Base-by-base conservation (phyloP, 1,284 basidiomycete species). In the Leccinum fuscescens region DNA sequence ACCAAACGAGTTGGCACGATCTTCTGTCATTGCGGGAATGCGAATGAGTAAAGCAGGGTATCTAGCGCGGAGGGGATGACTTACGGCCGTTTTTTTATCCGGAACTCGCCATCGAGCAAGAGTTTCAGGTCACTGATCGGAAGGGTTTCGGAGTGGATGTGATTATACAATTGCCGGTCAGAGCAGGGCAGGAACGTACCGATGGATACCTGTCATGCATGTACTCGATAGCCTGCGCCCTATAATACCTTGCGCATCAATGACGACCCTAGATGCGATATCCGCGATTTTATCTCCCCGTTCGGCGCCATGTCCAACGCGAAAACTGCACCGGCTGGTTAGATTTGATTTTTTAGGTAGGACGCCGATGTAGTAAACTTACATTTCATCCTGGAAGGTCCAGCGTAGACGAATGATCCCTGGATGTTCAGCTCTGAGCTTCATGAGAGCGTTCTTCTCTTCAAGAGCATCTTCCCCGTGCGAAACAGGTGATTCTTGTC, bases 131-230 rank as follows among this genome's bases (percentile, higher is more conserved):
- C 93, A 37, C 86, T 87, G 58, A 53, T 48, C 20, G 14, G 56
- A 39, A 57, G 27, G 22, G 24, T 17, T 35, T 50, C 29, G 44
- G 33, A 39, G 51, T 39, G 51, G 24, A 27, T 24, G 42, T 55
- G 60, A 48, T 63, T 62, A 62, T 62, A 65, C 56, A 55, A 62
- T 50, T 37, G 4, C 17, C 39, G 57, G 54, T 17, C 48, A 56
- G 60, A 22, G 49, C 35, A 44, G 6, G 49, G 49, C 7, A 46
- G 29, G 52, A 20, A 70, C 78, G 48, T 63, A 88, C 82, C 95
- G 88, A 71, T 98, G 95, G 49, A 96, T 89, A 56, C 67, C 89
- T 89, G 54, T 82, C 81, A 72, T 98, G 95, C 83, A 98, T 96
- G 75, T 90, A 96, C 54, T 87, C 87, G 61, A 97, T 79, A 0